These are phyloP conservation scores for Boletus edulis DNA, from an alignment of 768 basidiomycete species.

Conservation along the genomic window DNA sequence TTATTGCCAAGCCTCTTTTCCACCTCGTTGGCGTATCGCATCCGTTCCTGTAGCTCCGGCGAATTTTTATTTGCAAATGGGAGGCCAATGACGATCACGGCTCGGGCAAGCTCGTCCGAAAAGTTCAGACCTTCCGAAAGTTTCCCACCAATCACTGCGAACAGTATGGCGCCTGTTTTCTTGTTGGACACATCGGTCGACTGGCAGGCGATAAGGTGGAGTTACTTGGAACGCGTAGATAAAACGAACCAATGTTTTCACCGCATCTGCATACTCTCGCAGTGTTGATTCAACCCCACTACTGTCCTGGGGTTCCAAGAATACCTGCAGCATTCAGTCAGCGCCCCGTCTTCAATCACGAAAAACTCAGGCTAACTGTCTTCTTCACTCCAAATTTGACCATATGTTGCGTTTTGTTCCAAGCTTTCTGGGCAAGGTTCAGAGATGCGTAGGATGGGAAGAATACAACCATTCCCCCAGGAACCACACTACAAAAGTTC, in stretches of 20 bases:
- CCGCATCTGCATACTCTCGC: conserved; percentile 65
- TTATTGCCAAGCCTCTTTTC: conserved; percentile 43
- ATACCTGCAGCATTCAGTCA: conserved; percentile 52
- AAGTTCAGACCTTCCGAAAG: conserved; percentile 90
- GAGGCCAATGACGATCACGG: conserved; percentile 83
- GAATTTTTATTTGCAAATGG: conserved; percentile 94
- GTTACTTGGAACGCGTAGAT: not conserved
- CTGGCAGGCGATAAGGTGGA: conserved; percentile 14
- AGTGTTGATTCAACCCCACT: conserved; percentile 72
- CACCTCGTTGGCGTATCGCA: conserved; percentile 78
- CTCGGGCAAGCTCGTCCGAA: conserved; percentile 78
- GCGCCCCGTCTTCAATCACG: not conserved
- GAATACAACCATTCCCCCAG: conserved; percentile 90
- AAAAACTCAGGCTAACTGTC: conserved; percentile 44
- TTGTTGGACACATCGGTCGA: conserved; percentile 23
- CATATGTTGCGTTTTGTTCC: conserved; percentile 63
- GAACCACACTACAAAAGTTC: conserved; percentile 77
- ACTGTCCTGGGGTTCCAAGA: conserved; percentile 80
- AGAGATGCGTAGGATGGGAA: conserved; percentile 90
- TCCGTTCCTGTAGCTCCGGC: conserved; percentile 84
- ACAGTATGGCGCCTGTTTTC: conserved; percentile 70
- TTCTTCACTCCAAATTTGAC: conserved; percentile 69
- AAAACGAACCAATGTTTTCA: conserved; percentile 23
- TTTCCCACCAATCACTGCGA: conserved; percentile 96
- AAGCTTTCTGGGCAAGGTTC: conserved; percentile 59